A percentile compares a stretch with the other conserved stretches of the same genome.
phyloP scores from a whole-genome alignment of 1,139 yeast species.

The Geotrichum klebahnii region DNA sequence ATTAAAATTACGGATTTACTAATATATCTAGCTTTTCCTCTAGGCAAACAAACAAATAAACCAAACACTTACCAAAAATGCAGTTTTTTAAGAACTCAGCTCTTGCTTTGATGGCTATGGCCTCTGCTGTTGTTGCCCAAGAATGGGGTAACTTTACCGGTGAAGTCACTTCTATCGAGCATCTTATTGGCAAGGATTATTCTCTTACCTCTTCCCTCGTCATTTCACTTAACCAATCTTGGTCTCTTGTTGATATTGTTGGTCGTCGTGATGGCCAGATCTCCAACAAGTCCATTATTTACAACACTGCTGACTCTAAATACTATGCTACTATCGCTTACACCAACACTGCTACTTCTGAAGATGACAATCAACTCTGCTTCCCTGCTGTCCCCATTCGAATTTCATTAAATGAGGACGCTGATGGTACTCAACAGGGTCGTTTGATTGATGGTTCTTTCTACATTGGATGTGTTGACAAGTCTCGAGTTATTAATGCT shows the following conservation, averaged over 20 bases:
- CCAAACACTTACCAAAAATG: neutral
- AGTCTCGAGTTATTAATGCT: conserved; percentile 12
- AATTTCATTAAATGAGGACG: conserved; percentile 17
- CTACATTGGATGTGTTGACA: conserved; percentile 21
- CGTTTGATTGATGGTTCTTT: conserved; percentile 21
- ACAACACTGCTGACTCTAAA: conserved; percentile 22
- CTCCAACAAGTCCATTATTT: conserved; percentile 20
- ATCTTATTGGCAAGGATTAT: conserved; percentile 18
- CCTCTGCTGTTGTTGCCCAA: conserved; percentile 15
- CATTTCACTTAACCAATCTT: conserved; percentile 15
- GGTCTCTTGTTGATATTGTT: conserved; percentile 21
- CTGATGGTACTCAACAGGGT: conserved; percentile 4
- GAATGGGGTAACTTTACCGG: conserved; percentile 23
- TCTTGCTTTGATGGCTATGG: conserved; percentile 12
- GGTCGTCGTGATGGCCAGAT: conserved; percentile 21
- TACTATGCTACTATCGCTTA: conserved; percentile 21
- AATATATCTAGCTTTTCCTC: neutral
- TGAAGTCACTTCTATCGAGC: conserved; percentile 16
- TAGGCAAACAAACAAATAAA: conserved; percentile 1
- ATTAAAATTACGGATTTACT: too few species aligned
- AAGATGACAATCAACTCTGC: conserved; percentile 14
- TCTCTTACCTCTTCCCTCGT: conserved; percentile 18
- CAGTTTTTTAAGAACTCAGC: conserved; percentile 3
- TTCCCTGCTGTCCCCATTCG: conserved; percentile 22
- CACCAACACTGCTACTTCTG: conserved; percentile 18